phyloP scores from a whole-genome alignment of 2,329 filamentous ascomycete species.

The Gnomoniopsis sp. region DNA sequence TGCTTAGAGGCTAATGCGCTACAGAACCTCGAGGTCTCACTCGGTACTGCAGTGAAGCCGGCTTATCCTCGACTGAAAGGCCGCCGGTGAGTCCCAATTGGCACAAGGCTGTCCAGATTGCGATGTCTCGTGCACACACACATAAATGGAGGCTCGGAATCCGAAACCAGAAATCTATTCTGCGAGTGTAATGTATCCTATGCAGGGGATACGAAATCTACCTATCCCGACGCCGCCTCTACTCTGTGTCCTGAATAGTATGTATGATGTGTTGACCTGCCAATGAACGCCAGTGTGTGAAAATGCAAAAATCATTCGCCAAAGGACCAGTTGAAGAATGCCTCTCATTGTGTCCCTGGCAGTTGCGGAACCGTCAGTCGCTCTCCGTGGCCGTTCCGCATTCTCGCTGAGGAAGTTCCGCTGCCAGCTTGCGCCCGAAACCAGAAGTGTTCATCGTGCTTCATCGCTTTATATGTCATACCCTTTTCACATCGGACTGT shows the following conservation, averaged over 20 bases:
- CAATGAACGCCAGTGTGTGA: too few relatives aligned
- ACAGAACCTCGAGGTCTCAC: not conserved
- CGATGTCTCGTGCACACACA: slow-evolving; percentile 2
- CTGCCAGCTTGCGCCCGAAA: not conserved
- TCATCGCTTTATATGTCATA: not conserved
- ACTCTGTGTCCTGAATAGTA: not conserved
- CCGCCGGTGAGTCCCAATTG: not conserved
- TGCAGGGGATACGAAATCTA: slow-evolving; percentile 4
- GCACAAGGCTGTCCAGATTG: slow-evolving; percentile 2
- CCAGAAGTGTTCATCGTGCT: not conserved
- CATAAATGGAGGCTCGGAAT: not conserved
- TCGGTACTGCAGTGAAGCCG: not conserved
- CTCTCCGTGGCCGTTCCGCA: too few relatives aligned
- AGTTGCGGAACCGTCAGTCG: too few relatives aligned
- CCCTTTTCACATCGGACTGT: slow-evolving; percentile 8
- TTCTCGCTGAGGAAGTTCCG: too few relatives aligned
- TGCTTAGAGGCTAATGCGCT: too few relatives aligned
- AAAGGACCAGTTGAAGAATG: too few relatives aligned
- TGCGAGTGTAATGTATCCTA: not conserved
- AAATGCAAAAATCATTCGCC: too few relatives aligned
- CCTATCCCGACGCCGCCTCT: not conserved
- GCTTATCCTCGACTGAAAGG: too few relatives aligned
- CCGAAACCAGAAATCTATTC: not conserved
- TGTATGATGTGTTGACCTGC: too few relatives aligned
- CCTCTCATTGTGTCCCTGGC: too few relatives aligned